Conservation (phyloP, 2,329 filamentous ascomycete species). For the Karstenula rhodostoma region DNA sequence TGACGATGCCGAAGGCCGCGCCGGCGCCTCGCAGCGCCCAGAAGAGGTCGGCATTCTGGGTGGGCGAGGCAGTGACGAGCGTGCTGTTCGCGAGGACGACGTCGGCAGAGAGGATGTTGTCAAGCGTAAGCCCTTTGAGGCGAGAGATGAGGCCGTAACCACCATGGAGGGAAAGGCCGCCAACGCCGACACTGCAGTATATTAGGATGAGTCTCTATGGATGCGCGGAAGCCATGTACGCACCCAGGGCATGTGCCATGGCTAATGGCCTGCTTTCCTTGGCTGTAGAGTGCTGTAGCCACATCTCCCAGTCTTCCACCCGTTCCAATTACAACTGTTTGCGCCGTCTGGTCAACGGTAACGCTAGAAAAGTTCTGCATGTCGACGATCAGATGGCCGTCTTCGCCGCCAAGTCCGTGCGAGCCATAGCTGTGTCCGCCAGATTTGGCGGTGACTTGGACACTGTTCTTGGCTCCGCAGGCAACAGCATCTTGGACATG, state of each 20-base stretch:
- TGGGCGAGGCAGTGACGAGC: constrained; percentile 45
- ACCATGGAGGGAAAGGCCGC: constrained; percentile 36
- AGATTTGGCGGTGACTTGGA: constrained; percentile 66
- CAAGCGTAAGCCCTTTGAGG: constrained; percentile 34
- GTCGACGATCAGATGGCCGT: constrained; percentile 58
- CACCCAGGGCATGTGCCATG: constrained; percentile 62
- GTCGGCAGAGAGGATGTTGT: constrained; percentile 32
- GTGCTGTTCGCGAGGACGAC: constrained; percentile 47
- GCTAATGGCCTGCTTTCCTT: constrained; percentile 51
- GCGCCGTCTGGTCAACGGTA: constrained; percentile 47
- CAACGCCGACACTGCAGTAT: constrained; percentile 36
- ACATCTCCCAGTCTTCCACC: constrained; percentile 56
- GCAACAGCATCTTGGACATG: constrained; percentile 64
- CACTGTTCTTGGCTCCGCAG: constrained; percentile 59
- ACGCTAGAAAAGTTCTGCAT: constrained; percentile 56
- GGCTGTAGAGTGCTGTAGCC: constrained; percentile 35
- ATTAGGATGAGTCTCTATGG: constrained; percentile 15
- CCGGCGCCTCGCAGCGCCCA: constrained; percentile 52
- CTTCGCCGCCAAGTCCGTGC: constrained; percentile 56
- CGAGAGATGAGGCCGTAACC: constrained; percentile 40
- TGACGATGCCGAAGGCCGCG: constrained; percentile 51
- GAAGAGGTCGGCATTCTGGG: constrained; percentile 50
- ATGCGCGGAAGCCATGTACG: constrained; percentile 25
- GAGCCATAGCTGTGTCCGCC: constrained; percentile 69
- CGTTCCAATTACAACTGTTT: constrained; percentile 54